Evolutionary conservation across 2,329 filamentous ascomycete genomes (phyloP).

Genomic region (Apiospora rasikravindrae): DNA sequence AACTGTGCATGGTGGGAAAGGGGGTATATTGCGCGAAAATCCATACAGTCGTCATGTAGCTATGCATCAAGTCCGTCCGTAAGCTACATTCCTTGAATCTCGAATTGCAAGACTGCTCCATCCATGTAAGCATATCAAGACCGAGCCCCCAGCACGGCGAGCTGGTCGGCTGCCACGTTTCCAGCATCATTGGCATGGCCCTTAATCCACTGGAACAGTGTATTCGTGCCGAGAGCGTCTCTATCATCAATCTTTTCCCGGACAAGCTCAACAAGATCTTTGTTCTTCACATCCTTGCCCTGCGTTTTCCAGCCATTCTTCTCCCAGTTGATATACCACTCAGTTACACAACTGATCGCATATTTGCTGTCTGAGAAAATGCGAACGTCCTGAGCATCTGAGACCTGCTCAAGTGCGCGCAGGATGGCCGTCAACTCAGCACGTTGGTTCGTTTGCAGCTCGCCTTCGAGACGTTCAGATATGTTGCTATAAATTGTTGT

Average conservation of each 20-base stretch:
- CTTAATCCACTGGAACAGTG: slow-evolving; percentile 86
- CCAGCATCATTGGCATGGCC: slow-evolving; percentile 77
- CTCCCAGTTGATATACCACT: slow-evolving; percentile 82
- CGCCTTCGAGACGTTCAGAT: slow-evolving; percentile 76
- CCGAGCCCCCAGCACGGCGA: slow-evolving; percentile 72
- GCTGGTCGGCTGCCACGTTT: slow-evolving; percentile 78
- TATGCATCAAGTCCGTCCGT: neutral
- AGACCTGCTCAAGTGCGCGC: slow-evolving; percentile 79
- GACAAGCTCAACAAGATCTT: slow-evolving; percentile 79
- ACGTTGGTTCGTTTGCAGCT: slow-evolving; percentile 88
- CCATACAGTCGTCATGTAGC: slow-evolving; percentile 7
- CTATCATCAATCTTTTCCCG: slow-evolving; percentile 74
- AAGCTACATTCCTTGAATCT: neutral
- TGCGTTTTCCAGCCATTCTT: slow-evolving; percentile 78
- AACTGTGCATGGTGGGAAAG: neutral
- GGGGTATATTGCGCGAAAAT: slow-evolving; percentile 17
- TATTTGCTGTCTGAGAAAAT: slow-evolving; percentile 93
- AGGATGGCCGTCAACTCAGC: slow-evolving; percentile 92
- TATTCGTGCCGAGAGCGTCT: slow-evolving; percentile 62
- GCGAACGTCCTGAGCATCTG: slow-evolving; percentile 68
- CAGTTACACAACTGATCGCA: slow-evolving; percentile 84
- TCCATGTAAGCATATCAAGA: neutral
- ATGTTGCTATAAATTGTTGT: slow-evolving; percentile 56
- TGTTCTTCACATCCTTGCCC: slow-evolving; percentile 80
- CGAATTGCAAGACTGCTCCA: neutral